Conservation (phyloP, 305 asterid species). For the Fraxinus angustifolia region DNA sequence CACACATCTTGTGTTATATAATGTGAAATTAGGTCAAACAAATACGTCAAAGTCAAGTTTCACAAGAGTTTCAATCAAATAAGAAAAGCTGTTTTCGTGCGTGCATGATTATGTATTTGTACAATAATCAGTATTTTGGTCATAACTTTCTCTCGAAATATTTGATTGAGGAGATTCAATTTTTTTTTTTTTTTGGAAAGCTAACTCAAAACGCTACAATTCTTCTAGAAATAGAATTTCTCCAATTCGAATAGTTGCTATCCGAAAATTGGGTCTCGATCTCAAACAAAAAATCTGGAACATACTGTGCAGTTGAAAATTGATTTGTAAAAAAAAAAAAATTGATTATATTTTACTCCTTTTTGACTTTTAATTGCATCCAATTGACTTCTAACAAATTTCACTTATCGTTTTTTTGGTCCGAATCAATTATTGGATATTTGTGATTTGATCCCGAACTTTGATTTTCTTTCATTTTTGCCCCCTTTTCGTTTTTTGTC, state of each 20-base stretch:
- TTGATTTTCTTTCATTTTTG: neutral
- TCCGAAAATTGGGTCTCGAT: neutral
- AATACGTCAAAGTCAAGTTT: neutral
- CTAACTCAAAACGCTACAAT: neutral
- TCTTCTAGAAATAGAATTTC: neutral
- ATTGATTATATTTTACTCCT: neutral
- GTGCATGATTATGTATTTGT: neutral
- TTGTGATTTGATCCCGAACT: neutral
- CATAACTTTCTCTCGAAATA: neutral
- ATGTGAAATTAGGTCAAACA: neutral
- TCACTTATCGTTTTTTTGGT: neutral
- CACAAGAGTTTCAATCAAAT: neutral
- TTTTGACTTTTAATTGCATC: neutral
- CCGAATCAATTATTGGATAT: neutral
- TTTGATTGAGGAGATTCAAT: neutral
- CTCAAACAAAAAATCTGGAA: neutral
- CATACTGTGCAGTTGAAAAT: neutral
- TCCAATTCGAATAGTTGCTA: neutral
- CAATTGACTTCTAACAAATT: neutral
- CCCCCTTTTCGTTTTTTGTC: neutral
- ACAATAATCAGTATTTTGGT: neutral
- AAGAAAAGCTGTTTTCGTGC: neutral
- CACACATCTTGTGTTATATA: neutral
- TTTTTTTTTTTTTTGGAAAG: no score
- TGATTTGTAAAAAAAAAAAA: no score